phyloP scores from a whole-genome alignment of 164 flowering plant genomes.

The Chimonanthus salicifolius region DNA sequence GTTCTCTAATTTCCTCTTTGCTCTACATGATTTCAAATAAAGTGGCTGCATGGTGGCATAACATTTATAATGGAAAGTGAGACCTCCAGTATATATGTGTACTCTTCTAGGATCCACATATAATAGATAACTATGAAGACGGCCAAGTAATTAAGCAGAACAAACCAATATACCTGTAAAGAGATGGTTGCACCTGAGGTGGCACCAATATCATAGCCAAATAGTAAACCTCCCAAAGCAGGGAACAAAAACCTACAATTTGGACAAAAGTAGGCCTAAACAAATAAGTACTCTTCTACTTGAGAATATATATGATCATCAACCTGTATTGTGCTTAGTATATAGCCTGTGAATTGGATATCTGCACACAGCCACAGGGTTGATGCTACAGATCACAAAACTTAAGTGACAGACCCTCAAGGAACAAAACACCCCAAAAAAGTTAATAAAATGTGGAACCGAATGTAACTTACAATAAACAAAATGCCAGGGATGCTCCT shows the following conservation, averaged over 20 bases:
- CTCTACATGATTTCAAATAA: background rate
- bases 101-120: too few species aligned
- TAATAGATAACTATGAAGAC: too few species aligned
- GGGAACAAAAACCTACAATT: constrained; percentile 76
- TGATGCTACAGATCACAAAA: background rate
- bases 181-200: constrained; percentile 96
- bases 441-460: background rate
- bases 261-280: background rate
- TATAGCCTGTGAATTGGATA: background rate
- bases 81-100: background rate
- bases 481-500: background rate
- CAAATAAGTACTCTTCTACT: background rate
- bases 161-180: constrained; percentile 53
- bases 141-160: background rate
- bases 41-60: background rate
- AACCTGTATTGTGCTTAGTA: background rate
- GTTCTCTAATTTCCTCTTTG: background rate
- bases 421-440: background rate
- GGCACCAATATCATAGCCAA: constrained; percentile 98
- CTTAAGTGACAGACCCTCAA: background rate
- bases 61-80: background rate
- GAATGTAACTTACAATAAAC: background rate
- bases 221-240: constrained; percentile 91
- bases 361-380: background rate
- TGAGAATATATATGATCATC: background rate